Percentiles rank a stretch among this genome's conserved stretches.
Evolutionary conservation across 2,329 filamentous ascomycete species (phyloP).

Genomic region (Phialophora macrospora): DNA sequence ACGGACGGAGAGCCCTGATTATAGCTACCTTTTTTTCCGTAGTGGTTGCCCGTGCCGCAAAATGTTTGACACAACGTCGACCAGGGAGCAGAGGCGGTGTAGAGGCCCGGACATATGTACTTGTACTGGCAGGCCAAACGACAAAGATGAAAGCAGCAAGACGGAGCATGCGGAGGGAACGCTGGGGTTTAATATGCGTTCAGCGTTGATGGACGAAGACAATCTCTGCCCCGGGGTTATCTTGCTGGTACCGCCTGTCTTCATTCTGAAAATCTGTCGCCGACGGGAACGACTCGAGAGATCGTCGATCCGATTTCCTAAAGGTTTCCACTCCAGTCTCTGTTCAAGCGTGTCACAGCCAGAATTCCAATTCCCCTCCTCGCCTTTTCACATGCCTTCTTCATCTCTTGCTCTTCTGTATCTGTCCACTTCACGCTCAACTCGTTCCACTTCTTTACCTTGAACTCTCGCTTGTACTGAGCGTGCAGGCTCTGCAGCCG

Average conservation of each 20-base stretch:
- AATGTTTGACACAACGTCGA: background rate
- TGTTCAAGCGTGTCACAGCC: slow-evolving; percentile 53
- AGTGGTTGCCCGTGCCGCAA: too few species aligned
- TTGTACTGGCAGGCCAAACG: background rate
- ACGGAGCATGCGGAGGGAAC: background rate
- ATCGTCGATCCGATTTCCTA: background rate
- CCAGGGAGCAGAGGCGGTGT: background rate
- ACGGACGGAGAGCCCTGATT: too few species aligned
- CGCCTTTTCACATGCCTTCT: slow-evolving; percentile 60
- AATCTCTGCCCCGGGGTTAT: background rate
- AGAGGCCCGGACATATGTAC: background rate
- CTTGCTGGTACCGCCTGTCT: background rate
- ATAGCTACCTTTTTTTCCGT: too few species aligned
- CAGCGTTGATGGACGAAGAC: background rate
- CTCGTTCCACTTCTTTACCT: slow-evolving; percentile 66
- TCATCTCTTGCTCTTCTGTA: slow-evolving; percentile 64
- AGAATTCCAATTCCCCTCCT: slow-evolving; percentile 65
- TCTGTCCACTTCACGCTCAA: slow-evolving; percentile 69
- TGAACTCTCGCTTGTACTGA: slow-evolving; percentile 62
- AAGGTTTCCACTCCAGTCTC: background rate
- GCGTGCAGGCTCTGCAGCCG: slow-evolving; percentile 62
- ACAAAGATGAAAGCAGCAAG: background rate
- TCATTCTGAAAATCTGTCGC: background rate
- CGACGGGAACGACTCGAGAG: background rate
- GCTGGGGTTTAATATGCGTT: background rate